Base-by-base conservation (phyloP, 371 early-diverging fungal species). In the Syncephalis fuscata region DNA sequence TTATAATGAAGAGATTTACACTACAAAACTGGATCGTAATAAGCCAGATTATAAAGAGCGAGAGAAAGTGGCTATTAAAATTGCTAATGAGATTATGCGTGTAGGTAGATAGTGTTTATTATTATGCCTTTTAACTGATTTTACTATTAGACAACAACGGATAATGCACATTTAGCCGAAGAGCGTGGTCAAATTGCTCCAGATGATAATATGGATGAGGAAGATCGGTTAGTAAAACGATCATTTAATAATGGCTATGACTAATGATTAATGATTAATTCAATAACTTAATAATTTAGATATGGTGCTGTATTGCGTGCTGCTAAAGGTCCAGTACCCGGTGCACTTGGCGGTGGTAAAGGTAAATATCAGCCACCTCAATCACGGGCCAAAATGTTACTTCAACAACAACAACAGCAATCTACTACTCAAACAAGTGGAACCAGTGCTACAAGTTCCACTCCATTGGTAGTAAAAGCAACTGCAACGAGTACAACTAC, bases 1-100 rank as follows among this genome's bases (percentile, higher is more conserved):
- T 59, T 99, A 86, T 67, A 73, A 97, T 54, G 98, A 97, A 54
- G 86, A 89, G 43, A 55, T 93, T 1, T 99, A 99, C 62, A 98
- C 98, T 1, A 95, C 96, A 0, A 76, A 68, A 17, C 63, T 99
- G 45, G 94, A 99, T 62, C 72, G 85, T 51, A 69, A 73, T 4
- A 78, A 76, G 19, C 80, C 91, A 7, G 84, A 84, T 46, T 99
- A 70, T 61, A 88, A 85, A 61, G 76, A 79, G 52, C 76, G 83
- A 38, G 93, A 94, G 63, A 74, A 76, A 46, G 80, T 82, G 55
- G 98, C 98, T 5, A 74, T 72, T 14, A 71, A 85, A 32, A 63
- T 98, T 19, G 99, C 97, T 1, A 74, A 79, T 32, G 97, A 96
- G 62, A 99, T 99, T 48, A 82, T 82, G 59, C 68, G 56, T 54